Conservation (phyloP, 345 rosid species). For the Lumnitzera racemosa region DNA sequence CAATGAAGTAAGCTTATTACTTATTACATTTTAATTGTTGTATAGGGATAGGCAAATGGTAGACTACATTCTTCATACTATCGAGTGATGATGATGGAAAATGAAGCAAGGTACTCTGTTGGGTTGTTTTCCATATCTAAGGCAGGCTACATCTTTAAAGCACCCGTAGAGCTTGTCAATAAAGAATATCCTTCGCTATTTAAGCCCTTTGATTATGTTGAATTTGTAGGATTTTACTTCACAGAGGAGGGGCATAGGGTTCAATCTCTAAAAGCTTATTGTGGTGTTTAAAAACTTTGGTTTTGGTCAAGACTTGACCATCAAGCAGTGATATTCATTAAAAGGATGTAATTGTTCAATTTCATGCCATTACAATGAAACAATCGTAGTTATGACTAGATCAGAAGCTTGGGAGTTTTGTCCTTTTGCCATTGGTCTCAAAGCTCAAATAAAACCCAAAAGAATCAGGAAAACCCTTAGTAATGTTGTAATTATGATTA, state of each 20-base stretch:
- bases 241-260: constrained; percentile 35
- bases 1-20: too few relatives aligned
- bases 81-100: constrained; percentile 64
- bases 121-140: constrained; percentile 53
- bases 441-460: too few relatives aligned
- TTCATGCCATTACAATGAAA: too few relatives aligned
- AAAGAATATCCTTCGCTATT: constrained; percentile 22
- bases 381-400: too few relatives aligned
- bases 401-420: too few relatives aligned
- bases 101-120: constrained; percentile 39
- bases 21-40: neutral
- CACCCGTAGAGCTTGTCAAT: constrained; percentile 11
- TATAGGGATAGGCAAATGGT: constrained; percentile 64
- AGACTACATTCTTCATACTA: constrained; percentile 47
- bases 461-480: too few relatives aligned
- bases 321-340: too few relatives aligned
- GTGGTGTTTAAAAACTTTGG: constrained; percentile 21
- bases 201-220: constrained; percentile 48
- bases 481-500: too few relatives aligned
- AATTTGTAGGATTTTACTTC: constrained; percentile 34
- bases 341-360: too few relatives aligned
- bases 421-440: too few relatives aligned
- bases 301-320: neutral
- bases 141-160: constrained; percentile 19
- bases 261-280: constrained; percentile 32